phyloP scores from a whole-genome alignment of 1,139 yeast genomes.

The Nakaseomyces kungkrabaensis region DNA sequence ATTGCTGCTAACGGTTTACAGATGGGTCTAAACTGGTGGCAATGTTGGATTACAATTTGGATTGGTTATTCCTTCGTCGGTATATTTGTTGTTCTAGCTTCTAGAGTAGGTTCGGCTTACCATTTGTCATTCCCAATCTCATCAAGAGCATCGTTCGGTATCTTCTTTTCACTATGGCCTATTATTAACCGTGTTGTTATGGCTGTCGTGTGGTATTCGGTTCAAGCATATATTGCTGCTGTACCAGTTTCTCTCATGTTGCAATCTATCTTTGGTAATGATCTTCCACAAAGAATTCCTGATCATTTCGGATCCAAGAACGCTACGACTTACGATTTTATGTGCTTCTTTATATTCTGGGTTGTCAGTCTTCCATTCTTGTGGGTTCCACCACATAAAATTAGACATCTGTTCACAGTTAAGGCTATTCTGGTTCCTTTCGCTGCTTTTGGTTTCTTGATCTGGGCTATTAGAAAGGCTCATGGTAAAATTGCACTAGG shows the following conservation, averaged over 20 bases:
- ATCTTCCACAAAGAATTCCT: slow-evolving; percentile 41
- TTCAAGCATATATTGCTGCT: slow-evolving; percentile 75
- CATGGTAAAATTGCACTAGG: slow-evolving; percentile 25
- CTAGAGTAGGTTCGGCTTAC: slow-evolving; percentile 64
- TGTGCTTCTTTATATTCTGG: slow-evolving; percentile 75
- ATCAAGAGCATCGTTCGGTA: slow-evolving; percentile 65
- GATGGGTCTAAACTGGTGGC: slow-evolving; percentile 80
- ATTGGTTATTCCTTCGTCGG: slow-evolving; percentile 55
- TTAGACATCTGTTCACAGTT: slow-evolving; percentile 71
- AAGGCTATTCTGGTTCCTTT: slow-evolving; percentile 69
- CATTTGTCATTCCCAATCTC: slow-evolving; percentile 74
- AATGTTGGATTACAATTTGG: slow-evolving; percentile 81
- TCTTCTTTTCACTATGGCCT: slow-evolving; percentile 74
- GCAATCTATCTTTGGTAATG: slow-evolving; percentile 54
- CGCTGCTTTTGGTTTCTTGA: slow-evolving; percentile 69
- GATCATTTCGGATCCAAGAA: slow-evolving; percentile 43
- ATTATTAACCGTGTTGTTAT: slow-evolving; percentile 69
- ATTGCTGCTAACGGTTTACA: slow-evolving; percentile 76
- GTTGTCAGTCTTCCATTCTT: slow-evolving; percentile 64
- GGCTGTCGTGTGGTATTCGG: slow-evolving; percentile 81
- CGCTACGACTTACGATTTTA: slow-evolving; percentile 58
- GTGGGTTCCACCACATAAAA: slow-evolving; percentile 71
- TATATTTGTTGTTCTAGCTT: slow-evolving; percentile 50
- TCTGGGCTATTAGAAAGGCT: slow-evolving; percentile 64
- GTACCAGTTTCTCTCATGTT: slow-evolving; percentile 69